phyloP scores from a whole-genome alignment of 164 flowering plant species.

The Dillenia suffruticosa region DNA sequence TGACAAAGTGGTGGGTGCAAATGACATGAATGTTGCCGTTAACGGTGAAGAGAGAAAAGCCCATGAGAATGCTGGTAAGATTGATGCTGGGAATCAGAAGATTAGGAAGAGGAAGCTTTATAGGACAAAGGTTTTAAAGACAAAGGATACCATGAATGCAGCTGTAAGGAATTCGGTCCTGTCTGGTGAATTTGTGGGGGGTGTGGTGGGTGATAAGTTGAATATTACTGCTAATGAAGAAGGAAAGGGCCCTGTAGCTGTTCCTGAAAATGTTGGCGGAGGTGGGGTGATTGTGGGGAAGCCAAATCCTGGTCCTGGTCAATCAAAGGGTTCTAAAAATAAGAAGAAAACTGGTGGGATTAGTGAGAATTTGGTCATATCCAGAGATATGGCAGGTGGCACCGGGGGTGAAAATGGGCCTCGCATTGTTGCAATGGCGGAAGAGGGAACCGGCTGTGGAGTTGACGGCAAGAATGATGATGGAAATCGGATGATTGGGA shows the following conservation, averaged over 20 bases:
- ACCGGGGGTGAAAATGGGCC: neutral
- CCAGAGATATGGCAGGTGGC: neutral
- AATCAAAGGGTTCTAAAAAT: conserved; percentile 10
- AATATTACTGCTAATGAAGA: conserved; percentile 1
- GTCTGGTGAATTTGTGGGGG: too few species aligned
- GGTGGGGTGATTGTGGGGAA: neutral
- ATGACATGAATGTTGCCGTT: too few species aligned
- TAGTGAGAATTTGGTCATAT: too few species aligned
- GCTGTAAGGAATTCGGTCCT: too few species aligned
- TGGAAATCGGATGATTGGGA: neutral
- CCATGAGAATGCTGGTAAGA: too few species aligned
- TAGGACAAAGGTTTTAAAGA: conserved; percentile 12
- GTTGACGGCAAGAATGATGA: neutral
- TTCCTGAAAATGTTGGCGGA: neutral
- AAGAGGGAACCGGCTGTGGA: neutral
- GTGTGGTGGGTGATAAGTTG: neutral
- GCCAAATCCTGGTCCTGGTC: neutral
- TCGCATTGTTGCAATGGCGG: too few species aligned
- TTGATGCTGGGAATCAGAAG: neutral
- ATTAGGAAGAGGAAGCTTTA: neutral
- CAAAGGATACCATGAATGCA: too few species aligned
- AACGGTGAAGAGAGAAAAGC: too few species aligned
- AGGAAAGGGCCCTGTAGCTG: neutral
- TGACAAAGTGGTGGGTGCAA: too few species aligned
- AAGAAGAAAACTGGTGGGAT: neutral